Conservation (phyloP, 495 filamentous ascomycete species). For the Bacidia rubella region DNA sequence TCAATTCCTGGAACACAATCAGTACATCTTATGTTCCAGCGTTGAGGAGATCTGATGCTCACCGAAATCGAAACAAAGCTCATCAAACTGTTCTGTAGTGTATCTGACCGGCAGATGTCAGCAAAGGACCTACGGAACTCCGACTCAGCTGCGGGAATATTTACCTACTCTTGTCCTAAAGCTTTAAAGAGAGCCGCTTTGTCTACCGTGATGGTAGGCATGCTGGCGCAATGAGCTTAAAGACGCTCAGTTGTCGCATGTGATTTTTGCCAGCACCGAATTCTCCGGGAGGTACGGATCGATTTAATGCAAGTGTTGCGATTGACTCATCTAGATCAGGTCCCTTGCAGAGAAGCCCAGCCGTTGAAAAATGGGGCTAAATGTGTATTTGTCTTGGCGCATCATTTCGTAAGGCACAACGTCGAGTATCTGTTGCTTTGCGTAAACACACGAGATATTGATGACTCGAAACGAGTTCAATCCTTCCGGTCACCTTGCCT, state of each 20-base stretch:
- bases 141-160: constrained; percentile 16
- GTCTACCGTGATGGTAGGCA: constrained; percentile 87
- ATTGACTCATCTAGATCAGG: background rate
- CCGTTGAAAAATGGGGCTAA: too few species aligned
- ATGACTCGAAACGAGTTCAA: background rate
- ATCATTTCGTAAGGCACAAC: background rate
- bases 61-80: constrained; percentile 98
- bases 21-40: background rate
- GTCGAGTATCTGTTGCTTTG: background rate
- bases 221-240: constrained; percentile 18
- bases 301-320: too few species aligned
- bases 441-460: background rate
- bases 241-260: background rate
- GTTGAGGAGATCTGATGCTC: constrained; percentile 17
- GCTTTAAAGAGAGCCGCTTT: constrained; percentile 91
- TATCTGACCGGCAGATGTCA: constrained; percentile 38
- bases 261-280: too few species aligned
- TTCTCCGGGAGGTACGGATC: too few species aligned
- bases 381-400: too few species aligned
- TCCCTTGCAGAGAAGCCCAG: too few species aligned
- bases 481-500: too few species aligned
- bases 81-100: constrained; percentile 87
- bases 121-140: background rate
- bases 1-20: constrained; percentile 58
- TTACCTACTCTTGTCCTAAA: constrained; percentile 68